phyloP scores from a whole-genome alignment of 768 basidiomycete species.

The Lyophyllum semitale region DNA sequence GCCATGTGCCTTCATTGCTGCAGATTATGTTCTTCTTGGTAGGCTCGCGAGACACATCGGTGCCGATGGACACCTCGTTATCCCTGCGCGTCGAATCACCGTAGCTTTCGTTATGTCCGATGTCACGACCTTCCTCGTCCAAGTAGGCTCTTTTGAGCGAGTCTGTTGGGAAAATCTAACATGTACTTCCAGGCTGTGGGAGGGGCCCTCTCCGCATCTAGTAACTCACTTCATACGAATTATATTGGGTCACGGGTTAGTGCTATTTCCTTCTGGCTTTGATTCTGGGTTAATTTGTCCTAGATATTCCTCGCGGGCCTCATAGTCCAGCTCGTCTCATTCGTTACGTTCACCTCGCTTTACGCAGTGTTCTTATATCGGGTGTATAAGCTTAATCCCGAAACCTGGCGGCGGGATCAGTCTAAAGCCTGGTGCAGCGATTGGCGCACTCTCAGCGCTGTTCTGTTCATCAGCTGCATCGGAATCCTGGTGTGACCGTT shows the following conservation, averaged over 20 bases:
- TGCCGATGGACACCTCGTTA: conserved; percentile 47
- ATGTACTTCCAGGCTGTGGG: conserved; percentile 41
- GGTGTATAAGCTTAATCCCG: conserved; percentile 40
- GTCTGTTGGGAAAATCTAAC: not conserved
- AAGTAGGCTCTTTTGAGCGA: conserved; percentile 33
- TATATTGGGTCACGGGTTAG: conserved; percentile 37
- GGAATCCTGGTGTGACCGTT: conserved; percentile 56
- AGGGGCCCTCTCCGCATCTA: conserved; percentile 46
- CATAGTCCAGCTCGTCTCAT: conserved; percentile 54
- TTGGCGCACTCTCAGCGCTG: conserved; percentile 58
- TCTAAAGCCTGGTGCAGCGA: conserved; percentile 49
- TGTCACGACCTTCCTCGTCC: conserved; percentile 65
- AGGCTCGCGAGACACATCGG: conserved; percentile 54
- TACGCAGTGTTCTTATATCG: conserved; percentile 51
- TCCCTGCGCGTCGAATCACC: conserved; percentile 53
- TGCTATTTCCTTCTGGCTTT: conserved; percentile 2
- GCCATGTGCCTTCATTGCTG: conserved; percentile 78
- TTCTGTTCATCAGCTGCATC: conserved; percentile 55
- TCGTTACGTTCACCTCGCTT: conserved; percentile 48
- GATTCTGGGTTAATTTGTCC: not conserved
- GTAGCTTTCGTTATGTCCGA: conserved; percentile 63
- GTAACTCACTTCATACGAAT: conserved; percentile 28
- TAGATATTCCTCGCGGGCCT: conserved; percentile 61
- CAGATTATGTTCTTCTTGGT: conserved; percentile 68
- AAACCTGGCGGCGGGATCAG: conserved; percentile 40